Percentiles rank a stretch among this genome's conserved stretches.
Conservation (phyloP, 192 early-diverging fungal species). For the Backusella australiensis region DNA sequence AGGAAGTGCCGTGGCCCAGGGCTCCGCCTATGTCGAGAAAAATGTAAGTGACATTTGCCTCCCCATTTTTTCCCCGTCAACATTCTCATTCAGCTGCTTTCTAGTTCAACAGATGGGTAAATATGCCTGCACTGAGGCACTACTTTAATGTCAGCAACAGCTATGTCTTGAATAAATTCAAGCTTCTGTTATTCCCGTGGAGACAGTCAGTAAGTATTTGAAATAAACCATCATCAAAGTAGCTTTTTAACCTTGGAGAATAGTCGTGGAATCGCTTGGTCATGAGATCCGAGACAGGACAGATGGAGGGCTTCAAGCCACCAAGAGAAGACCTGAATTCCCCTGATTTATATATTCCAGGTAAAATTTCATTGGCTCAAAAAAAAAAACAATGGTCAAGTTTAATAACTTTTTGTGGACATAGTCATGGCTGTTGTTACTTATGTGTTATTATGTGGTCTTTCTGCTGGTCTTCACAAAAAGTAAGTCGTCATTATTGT, state of each 20-base stretch:
- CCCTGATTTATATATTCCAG: conserved; percentile 94
- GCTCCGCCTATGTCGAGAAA: conserved; percentile 84
- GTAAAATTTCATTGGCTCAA: conserved; percentile 24
- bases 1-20: conserved; percentile 74
- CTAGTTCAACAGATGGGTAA: conserved; percentile 81
- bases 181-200: conserved; percentile 89
- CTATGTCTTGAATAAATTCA: conserved; percentile 88
- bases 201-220: conserved; percentile 63
- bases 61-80: no score
- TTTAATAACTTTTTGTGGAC: no score
- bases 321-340: conserved; percentile 95
- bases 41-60: conserved; percentile 59
- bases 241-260: not conserved
- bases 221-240: not conserved
- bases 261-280: conserved; percentile 78
- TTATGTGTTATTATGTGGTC: conserved; percentile 80
- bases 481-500: conserved; percentile 44
- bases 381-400: not conserved
- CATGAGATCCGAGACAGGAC: conserved; percentile 73
- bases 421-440: conserved; percentile 87
- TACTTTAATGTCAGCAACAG: conserved; percentile 96
- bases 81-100: not conserved
- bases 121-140: conserved; percentile 79
- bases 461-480: conserved; percentile 55
- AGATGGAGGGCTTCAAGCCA: conserved; percentile 70